These are phyloP conservation scores for Glebionis coronaria DNA, from an alignment of 129 eudicot species.

Conservation along the genomic window DNA sequence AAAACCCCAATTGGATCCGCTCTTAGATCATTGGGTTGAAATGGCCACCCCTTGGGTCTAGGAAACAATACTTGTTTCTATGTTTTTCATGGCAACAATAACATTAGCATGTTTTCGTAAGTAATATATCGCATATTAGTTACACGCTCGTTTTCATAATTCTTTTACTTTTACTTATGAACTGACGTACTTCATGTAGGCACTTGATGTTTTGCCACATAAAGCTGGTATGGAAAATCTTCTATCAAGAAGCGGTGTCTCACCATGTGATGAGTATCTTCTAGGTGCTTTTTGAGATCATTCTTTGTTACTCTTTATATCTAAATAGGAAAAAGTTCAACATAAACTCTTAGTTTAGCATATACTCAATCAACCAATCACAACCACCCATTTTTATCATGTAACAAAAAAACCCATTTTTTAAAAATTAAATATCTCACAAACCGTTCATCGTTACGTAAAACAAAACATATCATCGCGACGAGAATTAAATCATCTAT, in stretches of 20 bases:
- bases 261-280: constrained; percentile 60
- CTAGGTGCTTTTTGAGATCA: constrained; percentile 39
- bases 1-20: background rate
- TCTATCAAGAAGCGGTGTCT: constrained; percentile 35
- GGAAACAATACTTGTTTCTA: background rate
- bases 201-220: constrained; percentile 48
- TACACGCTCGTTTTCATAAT: background rate
- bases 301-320: background rate
- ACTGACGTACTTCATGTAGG: constrained; percentile 36
- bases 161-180: constrained; percentile 25
- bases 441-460: too few relatives aligned
- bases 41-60: background rate
- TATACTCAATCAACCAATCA: too few relatives aligned
- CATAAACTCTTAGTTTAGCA: too few relatives aligned
- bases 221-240: constrained; percentile 42
- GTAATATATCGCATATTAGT: constrained; percentile 6
- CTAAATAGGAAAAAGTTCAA: too few relatives aligned
- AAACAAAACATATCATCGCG: too few relatives aligned
- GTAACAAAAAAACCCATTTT: too few relatives aligned
- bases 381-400: too few relatives aligned
- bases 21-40: background rate
- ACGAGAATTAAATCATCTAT: too few relatives aligned
- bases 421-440: too few relatives aligned
- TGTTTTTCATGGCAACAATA: background rate
- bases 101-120: background rate